Percentiles rank a stretch among this genome's conserved stretches.
phyloP scores from a whole-genome alignment of 495 filamentous ascomycete genomes.

The Cryomyces minteri region DNA sequence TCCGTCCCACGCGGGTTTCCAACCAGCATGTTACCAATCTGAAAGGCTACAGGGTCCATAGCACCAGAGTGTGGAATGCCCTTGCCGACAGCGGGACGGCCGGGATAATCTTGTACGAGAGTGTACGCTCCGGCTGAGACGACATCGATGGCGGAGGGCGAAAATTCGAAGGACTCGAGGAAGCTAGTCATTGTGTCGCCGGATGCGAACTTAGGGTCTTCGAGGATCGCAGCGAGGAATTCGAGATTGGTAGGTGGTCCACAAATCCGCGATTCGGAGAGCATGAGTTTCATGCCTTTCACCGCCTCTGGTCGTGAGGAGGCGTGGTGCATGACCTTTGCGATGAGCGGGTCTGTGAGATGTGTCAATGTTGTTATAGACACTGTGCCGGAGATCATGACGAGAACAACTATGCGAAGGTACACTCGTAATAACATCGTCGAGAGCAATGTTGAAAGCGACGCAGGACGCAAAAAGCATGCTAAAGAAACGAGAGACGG shows the following conservation, averaged over 20 bases:
- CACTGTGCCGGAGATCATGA: too few relatives aligned
- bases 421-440: too few relatives aligned
- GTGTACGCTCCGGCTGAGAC: slow-evolving; percentile 36
- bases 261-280: slow-evolving; percentile 27
- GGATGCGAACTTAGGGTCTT: slow-evolving; percentile 20
- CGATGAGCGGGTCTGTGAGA: slow-evolving; percentile 35
- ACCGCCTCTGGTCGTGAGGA: slow-evolving; percentile 25
- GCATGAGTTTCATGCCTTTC: slow-evolving; percentile 22
- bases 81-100: slow-evolving; percentile 31
- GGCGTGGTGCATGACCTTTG: slow-evolving; percentile 39
- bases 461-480: too few relatives aligned
- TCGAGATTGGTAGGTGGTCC: slow-evolving; percentile 40
- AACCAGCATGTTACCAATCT: slow-evolving; percentile 38
- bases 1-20: slow-evolving; percentile 33
- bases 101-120: slow-evolving; percentile 38
- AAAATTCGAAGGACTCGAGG: slow-evolving; percentile 29
- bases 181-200: slow-evolving; percentile 37
- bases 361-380: background rate
- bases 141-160: slow-evolving; percentile 35
- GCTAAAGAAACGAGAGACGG: too few relatives aligned
- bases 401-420: too few relatives aligned
- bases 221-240: slow-evolving; percentile 30
- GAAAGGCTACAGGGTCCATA: slow-evolving; percentile 35
- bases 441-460: too few relatives aligned
- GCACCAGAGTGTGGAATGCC: slow-evolving; percentile 33